A percentile compares a stretch with the other conserved stretches of the same genome.
Evolutionary conservation across 345 rosid genomes (phyloP).

Genomic region (Salix koriyanagi): DNA sequence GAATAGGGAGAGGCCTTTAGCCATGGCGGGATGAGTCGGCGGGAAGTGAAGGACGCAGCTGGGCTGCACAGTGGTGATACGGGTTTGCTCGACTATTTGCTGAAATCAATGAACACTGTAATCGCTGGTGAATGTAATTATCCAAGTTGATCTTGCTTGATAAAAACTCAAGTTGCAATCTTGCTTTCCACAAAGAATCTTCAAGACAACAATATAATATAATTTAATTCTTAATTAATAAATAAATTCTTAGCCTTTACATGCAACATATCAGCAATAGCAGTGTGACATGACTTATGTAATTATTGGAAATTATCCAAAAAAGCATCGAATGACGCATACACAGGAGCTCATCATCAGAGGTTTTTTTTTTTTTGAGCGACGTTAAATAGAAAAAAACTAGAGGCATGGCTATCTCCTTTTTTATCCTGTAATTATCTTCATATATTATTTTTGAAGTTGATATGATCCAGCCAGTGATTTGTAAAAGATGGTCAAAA

Average conservation of each 20-base stretch:
- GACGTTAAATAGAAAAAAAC: constrained; percentile 9
- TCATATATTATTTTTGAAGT: constrained; percentile 30
- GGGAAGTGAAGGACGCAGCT: no score
- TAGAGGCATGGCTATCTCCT: not conserved
- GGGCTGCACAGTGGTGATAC: no score
- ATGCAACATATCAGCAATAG: not conserved
- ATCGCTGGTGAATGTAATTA: no score
- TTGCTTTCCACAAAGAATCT: not conserved
- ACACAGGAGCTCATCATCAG: constrained; percentile 13
- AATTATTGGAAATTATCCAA: constrained; percentile 21
- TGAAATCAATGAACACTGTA: no score
- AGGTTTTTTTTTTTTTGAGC: not conserved
- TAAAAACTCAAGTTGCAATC: not conserved
- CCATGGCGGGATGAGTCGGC: no score
- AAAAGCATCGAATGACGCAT: constrained; percentile 16
- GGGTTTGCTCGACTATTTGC: no score
- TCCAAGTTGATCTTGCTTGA: not conserved
- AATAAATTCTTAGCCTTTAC: not conserved
- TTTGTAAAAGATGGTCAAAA: not conserved
- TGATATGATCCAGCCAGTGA: constrained; percentile 17
- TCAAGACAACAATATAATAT: not conserved
- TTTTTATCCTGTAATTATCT: constrained; percentile 5
- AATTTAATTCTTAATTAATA: not conserved
- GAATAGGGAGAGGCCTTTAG: no score
- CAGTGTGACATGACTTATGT: not conserved